Conservation (phyloP, 352 stramenopile species). For the Globisporangium cederbergense region DNA sequence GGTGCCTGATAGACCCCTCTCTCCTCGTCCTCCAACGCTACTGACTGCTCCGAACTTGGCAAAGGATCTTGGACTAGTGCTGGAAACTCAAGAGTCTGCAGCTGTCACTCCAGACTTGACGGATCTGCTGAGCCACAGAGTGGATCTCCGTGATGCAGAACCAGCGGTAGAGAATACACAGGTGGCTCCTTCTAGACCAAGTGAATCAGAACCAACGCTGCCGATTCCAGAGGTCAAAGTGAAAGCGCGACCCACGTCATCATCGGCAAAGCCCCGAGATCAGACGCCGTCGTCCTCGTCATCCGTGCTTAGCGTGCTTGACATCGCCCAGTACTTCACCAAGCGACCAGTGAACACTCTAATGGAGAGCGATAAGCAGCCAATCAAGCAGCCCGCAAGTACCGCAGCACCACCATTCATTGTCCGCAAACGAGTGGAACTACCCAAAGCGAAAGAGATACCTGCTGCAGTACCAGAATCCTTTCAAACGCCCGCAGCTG, state of each 20-base stretch:
- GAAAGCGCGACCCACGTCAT: background rate
- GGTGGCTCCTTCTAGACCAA: background rate
- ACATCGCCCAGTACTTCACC: conserved; percentile 4
- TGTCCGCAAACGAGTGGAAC: conserved; percentile 10
- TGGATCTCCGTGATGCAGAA: background rate
- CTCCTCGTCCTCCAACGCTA: background rate
- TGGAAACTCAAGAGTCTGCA: background rate
- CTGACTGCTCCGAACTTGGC: background rate
- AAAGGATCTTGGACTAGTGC: background rate
- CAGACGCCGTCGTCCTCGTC: background rate
- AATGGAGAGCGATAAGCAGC: background rate
- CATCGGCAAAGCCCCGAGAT: background rate
- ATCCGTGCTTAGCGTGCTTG: background rate
- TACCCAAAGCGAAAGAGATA: background rate
- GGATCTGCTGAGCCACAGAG: background rate
- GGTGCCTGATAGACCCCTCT: too few species aligned
- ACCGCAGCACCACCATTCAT: background rate
- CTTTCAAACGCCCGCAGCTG: background rate
- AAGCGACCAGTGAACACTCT: background rate
- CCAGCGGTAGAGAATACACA: background rate
- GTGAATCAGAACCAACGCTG: background rate
- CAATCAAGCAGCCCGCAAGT: background rate
- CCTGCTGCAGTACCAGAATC: background rate
- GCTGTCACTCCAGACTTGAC: too few species aligned
- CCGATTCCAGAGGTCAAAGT: background rate